These are phyloP conservation scores for Colletotrichum echinochloae DNA, from an alignment of 2,329 filamentous ascomycete species.

Conservation along the genomic window DNA sequence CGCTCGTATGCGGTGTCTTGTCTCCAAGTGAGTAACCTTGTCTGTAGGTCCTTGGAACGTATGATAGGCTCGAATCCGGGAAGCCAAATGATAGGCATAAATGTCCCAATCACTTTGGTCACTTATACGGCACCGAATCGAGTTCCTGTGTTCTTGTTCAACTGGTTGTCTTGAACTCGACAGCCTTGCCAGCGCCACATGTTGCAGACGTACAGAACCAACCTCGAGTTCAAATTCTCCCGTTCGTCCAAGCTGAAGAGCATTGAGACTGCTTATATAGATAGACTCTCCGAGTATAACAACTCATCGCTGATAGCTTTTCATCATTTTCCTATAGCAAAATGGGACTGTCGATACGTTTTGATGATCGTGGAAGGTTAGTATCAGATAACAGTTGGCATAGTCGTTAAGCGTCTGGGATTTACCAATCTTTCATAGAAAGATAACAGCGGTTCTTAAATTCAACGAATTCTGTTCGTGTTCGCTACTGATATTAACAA, in stretches of 20 bases:
- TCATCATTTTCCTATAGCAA: background rate
- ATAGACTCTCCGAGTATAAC: background rate
- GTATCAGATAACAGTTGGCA: background rate
- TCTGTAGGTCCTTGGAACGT: background rate
- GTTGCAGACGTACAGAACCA: background rate
- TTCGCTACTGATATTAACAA: background rate
- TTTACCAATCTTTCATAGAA: too few relatives aligned
- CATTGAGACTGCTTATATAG: background rate
- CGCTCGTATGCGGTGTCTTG: background rate
- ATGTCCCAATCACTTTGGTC: background rate
- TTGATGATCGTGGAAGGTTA: too few relatives aligned
- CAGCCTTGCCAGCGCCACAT: background rate
- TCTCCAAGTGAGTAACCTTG: background rate
- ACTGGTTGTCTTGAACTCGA: background rate
- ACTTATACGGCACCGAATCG: background rate
- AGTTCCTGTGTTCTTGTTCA: background rate
- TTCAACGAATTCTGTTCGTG: background rate
- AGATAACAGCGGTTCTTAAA: background rate
- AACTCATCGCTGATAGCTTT: background rate
- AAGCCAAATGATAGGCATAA: background rate
- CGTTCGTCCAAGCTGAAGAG: background rate
- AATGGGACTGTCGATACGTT: background rate
- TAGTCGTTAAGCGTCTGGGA: background rate
- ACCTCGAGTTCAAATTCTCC: background rate
- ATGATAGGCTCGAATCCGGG: background rate